phyloP scores from a whole-genome alignment of 164 flowering plant genomes.

The Umbilicus rupestris region DNA sequence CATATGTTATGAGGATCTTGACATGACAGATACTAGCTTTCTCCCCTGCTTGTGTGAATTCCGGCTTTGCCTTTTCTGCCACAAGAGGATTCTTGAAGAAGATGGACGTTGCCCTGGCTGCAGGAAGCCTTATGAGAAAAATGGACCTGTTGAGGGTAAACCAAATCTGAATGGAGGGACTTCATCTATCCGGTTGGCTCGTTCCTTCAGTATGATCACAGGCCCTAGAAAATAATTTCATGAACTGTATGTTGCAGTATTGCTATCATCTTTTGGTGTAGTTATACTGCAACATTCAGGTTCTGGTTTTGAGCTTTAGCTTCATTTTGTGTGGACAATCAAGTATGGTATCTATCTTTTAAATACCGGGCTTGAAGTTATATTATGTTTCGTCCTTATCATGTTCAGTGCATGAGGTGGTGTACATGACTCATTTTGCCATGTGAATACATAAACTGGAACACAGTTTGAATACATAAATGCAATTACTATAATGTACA shows the following conservation, averaged over 20 bases:
- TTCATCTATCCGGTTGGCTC: conserved; percentile 43
- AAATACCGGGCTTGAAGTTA: not conserved
- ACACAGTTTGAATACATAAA: conserved; percentile 31
- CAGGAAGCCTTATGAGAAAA: conserved; percentile 50
- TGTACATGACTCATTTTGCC: not conserved
- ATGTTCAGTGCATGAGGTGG: conserved; percentile 1
- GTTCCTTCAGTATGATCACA: conserved; percentile 63
- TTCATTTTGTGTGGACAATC: not conserved
- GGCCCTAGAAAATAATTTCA: conserved; percentile 37
- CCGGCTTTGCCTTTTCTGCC: conserved; percentile 85
- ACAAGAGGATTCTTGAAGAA: conserved; percentile 81
- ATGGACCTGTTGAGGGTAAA: conserved; percentile 27
- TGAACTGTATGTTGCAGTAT: not conserved
- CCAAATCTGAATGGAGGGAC: conserved; percentile 30
- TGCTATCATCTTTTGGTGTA: conserved; percentile 3
- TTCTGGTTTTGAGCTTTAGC: conserved; percentile 3
- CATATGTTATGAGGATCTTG: conserved; percentile 81
- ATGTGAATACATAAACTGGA: conserved; percentile 30
- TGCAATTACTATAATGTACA: not conserved
- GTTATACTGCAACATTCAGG: not conserved
- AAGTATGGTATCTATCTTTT: not conserved
- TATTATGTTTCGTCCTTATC: not conserved
- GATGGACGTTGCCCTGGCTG: conserved; percentile 95
- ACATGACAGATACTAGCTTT: conserved; percentile 71
- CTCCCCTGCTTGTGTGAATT: conserved; percentile 87